phyloP scores from a whole-genome alignment of 495 filamentous ascomycete genomes.

The Xylaria telfairii region DNA sequence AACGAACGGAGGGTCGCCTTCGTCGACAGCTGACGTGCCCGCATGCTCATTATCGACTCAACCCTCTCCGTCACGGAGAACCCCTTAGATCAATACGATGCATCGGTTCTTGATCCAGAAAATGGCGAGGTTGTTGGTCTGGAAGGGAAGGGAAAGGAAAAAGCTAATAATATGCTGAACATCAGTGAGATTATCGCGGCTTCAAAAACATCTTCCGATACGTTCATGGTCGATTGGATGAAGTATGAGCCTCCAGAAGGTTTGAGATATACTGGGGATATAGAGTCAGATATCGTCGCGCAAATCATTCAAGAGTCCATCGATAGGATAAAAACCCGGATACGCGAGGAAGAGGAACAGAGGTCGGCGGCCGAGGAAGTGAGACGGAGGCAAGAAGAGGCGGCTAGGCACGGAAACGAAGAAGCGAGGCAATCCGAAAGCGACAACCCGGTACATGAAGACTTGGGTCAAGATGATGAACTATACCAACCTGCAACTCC shows the following conservation, averaged over 20 bases:
- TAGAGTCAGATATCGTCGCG: constrained; percentile 36
- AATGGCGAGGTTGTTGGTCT: constrained; percentile 5
- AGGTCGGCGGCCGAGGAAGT: constrained; percentile 30
- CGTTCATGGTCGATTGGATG: constrained; percentile 38
- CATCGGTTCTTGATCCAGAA: background rate
- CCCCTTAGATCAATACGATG: background rate
- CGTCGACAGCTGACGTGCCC: background rate
- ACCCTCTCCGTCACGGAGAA: constrained; percentile 29
- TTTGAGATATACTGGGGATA: constrained; percentile 33
- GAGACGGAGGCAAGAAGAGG: constrained; percentile 23
- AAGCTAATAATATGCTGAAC: constrained; percentile 19
- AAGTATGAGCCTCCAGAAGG: constrained; percentile 43
- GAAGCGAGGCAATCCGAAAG: constrained; percentile 26
- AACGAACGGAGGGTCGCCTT: background rate
- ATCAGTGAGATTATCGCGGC: background rate
- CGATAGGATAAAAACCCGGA: constrained; percentile 40
- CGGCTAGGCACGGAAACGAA: constrained; percentile 22
- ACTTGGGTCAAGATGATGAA: background rate
- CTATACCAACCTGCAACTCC: background rate
- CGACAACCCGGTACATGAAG: constrained; percentile 1
- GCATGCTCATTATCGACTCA: constrained; percentile 28
- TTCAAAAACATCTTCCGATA: background rate
- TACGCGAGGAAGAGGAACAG: constrained; percentile 21
- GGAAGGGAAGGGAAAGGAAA: constrained; percentile 34
- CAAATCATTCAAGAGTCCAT: constrained; percentile 42